Evolutionary conservation across 2,329 filamentous ascomycete genomes (phyloP).

Genomic region (Colletotrichum sp.): DNA sequence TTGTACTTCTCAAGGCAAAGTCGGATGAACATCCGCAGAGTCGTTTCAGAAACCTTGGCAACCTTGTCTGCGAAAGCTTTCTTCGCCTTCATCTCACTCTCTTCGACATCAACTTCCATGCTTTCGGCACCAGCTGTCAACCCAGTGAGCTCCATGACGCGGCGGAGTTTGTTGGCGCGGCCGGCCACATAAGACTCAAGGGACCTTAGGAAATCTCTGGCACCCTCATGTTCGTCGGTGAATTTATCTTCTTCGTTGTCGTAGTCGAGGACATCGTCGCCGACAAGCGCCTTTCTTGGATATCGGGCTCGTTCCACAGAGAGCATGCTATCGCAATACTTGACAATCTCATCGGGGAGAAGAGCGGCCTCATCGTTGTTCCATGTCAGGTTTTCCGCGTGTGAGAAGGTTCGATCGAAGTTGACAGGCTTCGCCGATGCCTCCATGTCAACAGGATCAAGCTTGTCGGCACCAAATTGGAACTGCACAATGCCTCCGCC

Average conservation of each 20-base stretch:
- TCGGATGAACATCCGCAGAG: slow-evolving; percentile 77
- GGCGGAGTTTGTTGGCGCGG: slow-evolving; percentile 62
- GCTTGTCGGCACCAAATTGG: slow-evolving; percentile 93
- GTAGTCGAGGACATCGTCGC: slow-evolving; percentile 69
- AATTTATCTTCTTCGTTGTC: slow-evolving; percentile 71
- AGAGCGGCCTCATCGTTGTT: slow-evolving; percentile 77
- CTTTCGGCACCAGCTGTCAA: slow-evolving; percentile 20
- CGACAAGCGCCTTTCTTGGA: slow-evolving; percentile 63
- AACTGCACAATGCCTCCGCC: slow-evolving; percentile 92
- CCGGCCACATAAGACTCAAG: slow-evolving; percentile 74
- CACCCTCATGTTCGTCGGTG: slow-evolving; percentile 82
- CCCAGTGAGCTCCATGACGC: slow-evolving; percentile 18
- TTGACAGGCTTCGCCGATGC: slow-evolving; percentile 90
- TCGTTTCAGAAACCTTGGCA: slow-evolving; percentile 80
- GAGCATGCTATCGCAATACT: slow-evolving; percentile 72
- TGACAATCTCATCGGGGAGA: slow-evolving; percentile 74
- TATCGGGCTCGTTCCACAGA: slow-evolving; percentile 71
- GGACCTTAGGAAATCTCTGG: slow-evolving; percentile 79
- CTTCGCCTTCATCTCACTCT: slow-evolving; percentile 30
- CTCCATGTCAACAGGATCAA: slow-evolving; percentile 98
- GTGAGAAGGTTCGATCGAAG: slow-evolving; percentile 89
- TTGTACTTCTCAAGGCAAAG: slow-evolving; percentile 90
- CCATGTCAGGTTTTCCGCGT: slow-evolving; percentile 78
- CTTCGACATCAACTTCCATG: slow-evolving; percentile 30
- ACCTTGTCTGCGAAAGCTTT: slow-evolving; percentile 69